Evolutionary conservation across 331 rosid genomes (phyloP).

Genomic region (Stylosanthes scabra): DNA sequence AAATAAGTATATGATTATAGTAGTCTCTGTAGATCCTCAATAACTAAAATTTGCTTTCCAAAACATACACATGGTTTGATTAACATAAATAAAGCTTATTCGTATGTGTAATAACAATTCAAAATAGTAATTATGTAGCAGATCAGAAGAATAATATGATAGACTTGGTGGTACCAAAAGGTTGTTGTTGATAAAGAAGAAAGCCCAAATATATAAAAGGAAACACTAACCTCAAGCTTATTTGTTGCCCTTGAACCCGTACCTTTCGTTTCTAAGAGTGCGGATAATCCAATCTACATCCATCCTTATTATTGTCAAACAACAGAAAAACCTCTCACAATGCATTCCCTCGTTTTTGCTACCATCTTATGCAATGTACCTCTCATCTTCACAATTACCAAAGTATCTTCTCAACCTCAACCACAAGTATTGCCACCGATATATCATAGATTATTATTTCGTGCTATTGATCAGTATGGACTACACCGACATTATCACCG

Average conservation of each 20-base stretch:
- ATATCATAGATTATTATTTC: not conserved
- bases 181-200: not conserved
- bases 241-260: not conserved
- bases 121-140: constrained; percentile 22
- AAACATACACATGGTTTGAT: not conserved
- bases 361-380: not conserved
- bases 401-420: not conserved
- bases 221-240: not conserved
- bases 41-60: constrained; percentile 1
- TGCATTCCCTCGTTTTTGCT: constrained; percentile 8
- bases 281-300: not conserved
- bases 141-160: not conserved
- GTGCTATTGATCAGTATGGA: not conserved
- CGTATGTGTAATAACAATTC: constrained; percentile 2
- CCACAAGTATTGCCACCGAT: not conserved
- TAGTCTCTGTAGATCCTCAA: constrained; percentile 31
- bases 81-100: not conserved
- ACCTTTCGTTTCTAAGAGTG: constrained; percentile 33
- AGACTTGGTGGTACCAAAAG: not conserved
- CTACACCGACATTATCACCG: not conserved
- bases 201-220: constrained; percentile 18
- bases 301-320: not conserved
- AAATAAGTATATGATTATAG: constrained; percentile 5
- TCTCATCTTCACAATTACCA: not conserved
- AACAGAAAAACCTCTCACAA: not conserved